A percentile compares a stretch with the other conserved stretches of the same genome.
Evolutionary conservation across 495 filamentous ascomycete genomes (phyloP).

Genomic region (Talaromyces nanjingensis): DNA sequence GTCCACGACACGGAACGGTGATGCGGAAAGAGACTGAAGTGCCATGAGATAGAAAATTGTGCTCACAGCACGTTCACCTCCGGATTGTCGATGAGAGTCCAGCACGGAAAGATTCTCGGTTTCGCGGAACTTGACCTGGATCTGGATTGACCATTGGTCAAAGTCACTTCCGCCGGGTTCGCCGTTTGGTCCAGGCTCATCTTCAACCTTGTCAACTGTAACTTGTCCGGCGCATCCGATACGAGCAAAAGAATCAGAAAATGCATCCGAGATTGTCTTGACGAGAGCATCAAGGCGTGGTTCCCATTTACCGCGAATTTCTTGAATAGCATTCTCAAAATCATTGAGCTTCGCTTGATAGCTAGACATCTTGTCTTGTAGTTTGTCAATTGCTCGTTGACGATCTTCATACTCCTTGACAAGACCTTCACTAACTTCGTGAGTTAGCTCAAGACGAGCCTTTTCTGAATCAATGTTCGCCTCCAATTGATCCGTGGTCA

Average conservation of each 20-base stretch:
- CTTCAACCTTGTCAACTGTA: conserved; percentile 45
- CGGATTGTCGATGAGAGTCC: conserved; percentile 88
- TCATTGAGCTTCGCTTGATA: conserved; percentile 40
- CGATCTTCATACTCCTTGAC: conserved; percentile 75
- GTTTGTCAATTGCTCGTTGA: conserved; percentile 46
- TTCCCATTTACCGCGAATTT: conserved; percentile 65
- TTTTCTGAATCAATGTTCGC: conserved; percentile 67
- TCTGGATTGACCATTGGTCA: conserved; percentile 88
- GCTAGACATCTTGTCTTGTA: conserved; percentile 40
- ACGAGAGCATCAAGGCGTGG: conserved; percentile 74
- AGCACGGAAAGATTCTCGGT: conserved; percentile 77
- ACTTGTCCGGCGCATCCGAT: conserved; percentile 97
- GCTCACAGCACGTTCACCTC: conserved; percentile 90
- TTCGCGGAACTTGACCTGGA: conserved; percentile 89
- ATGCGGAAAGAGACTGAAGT: conserved; percentile 84
- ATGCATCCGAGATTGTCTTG: conserved; percentile 76
- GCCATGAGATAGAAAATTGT: conserved; percentile 99
- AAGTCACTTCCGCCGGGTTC: conserved; percentile 67
- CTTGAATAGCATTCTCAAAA: conserved; percentile 48
- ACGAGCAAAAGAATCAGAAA: conserved; percentile 81
- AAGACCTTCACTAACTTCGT: conserved; percentile 70
- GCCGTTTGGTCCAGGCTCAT: conserved; percentile 28
- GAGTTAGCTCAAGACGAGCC: conserved; percentile 68
- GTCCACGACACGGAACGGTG: conserved; percentile 98
- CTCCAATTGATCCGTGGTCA: conserved; percentile 58